Evolutionary conservation across 192 early-diverging fungal genomes (phyloP).

Genomic region (Coemansia pectinata): DNA sequence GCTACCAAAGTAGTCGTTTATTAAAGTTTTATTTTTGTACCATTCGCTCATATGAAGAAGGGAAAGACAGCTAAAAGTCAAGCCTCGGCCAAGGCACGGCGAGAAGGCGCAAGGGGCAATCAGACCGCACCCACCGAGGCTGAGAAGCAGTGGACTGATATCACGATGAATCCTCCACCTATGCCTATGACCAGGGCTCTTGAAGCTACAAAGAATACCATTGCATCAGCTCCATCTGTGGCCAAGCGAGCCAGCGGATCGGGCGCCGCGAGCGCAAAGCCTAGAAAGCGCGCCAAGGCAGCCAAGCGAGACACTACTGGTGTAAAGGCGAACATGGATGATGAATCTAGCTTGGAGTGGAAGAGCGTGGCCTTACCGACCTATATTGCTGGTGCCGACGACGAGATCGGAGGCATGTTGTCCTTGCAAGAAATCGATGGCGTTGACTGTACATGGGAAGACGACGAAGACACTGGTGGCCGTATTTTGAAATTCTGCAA

Average conservation of each 20-base stretch:
- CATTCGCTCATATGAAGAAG: constrained; percentile 1
- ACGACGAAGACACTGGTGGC: constrained; percentile 59
- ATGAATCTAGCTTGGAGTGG: constrained; percentile 62
- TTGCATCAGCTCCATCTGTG: not conserved
- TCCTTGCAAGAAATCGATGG: constrained; percentile 86
- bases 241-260: not conserved
- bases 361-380: constrained; percentile 54
- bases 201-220: not conserved
- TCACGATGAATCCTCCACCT: constrained; percentile 49
- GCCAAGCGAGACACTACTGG: constrained; percentile 9
- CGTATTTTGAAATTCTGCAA: constrained; percentile 69
- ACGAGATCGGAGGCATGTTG: constrained; percentile 79
- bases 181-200: constrained; percentile 26
- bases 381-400: constrained; percentile 55
- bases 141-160: constrained; percentile 29
- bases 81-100: constrained; percentile 8
- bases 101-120: not conserved
- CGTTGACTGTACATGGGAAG: constrained; percentile 76
- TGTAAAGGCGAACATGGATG: not conserved
- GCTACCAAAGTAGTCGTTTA: not conserved
- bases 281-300: not conserved
- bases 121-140: not conserved
- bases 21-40: not conserved
- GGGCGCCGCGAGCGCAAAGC: constrained; percentile 1
- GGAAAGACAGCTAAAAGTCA: constrained; percentile 4